A percentile compares a stretch with the other conserved stretches of the same genome.
These are phyloP conservation scores for Aspergillus wentii DNA, from an alignment of 495 filamentous ascomycete genomes.

Conservation along the genomic window DNA sequence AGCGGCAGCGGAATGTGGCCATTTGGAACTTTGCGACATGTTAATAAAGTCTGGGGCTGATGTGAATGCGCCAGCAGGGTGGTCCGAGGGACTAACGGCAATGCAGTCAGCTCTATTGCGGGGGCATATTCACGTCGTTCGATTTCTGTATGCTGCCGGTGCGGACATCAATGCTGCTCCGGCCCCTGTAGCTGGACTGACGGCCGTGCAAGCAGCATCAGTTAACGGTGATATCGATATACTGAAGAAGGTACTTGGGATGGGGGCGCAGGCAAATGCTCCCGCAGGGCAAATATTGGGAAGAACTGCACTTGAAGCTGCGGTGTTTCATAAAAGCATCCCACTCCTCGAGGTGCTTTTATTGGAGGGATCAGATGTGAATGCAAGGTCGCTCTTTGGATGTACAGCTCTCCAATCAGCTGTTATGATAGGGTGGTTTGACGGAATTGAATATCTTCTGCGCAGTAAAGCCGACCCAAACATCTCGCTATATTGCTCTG, in stretches of 20 bases:
- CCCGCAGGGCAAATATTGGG: slow-evolving; percentile 7
- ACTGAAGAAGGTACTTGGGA: slow-evolving; percentile 1
- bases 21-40: slow-evolving; percentile 3
- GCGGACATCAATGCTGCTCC: neutral
- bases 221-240: slow-evolving; percentile 5
- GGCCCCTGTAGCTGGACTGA: slow-evolving; percentile 4
- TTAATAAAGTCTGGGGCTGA: slow-evolving; percentile 14
- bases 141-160: no score
- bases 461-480: no score
- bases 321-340: slow-evolving; percentile 5
- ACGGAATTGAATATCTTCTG: no score
- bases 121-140: no score
- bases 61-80: slow-evolving; percentile 20
- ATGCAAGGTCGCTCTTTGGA: no score
- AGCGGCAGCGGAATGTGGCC: slow-evolving; percentile 12
- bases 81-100: slow-evolving; percentile 25
- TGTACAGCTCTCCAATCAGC: no score
- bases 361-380: neutral
- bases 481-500: no score
- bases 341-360: neutral
- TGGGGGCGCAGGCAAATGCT: slow-evolving; percentile 20
- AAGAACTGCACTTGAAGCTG: slow-evolving; percentile 6
- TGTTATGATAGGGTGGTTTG: no score
- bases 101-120: slow-evolving; percentile 8
- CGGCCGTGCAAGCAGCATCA: slow-evolving; percentile 9